Evolutionary conservation across 2,329 filamentous ascomycete species (phyloP).

Genomic region (Aspergillus sp.): DNA sequence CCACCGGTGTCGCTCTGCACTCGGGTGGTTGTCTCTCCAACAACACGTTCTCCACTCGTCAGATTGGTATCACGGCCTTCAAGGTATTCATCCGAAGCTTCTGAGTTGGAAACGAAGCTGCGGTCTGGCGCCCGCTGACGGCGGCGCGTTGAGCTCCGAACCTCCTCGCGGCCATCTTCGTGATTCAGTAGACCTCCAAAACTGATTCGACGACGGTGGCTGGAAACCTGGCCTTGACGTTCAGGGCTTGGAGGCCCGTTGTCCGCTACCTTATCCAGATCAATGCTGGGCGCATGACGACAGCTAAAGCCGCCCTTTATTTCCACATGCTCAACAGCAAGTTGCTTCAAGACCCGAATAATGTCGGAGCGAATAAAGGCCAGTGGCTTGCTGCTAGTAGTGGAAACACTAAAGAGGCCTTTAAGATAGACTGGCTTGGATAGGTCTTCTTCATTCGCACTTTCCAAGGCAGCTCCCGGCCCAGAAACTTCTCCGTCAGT

Average conservation of each 20-base stretch:
- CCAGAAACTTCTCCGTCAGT: slow-evolving; percentile 75
- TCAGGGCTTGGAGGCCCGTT: slow-evolving; percentile 58
- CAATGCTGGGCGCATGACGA: slow-evolving; percentile 84
- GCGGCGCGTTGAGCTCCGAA: slow-evolving; percentile 48
- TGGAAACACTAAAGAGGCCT: slow-evolving; percentile 94
- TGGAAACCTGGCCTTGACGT: slow-evolving; percentile 47
- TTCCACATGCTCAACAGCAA: slow-evolving; percentile 87
- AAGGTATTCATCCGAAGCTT: slow-evolving; percentile 76
- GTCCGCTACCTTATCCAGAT: slow-evolving; percentile 72
- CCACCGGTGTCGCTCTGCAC: slow-evolving; percentile 86
- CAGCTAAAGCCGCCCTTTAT: slow-evolving; percentile 94
- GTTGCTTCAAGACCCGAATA: slow-evolving; percentile 80
- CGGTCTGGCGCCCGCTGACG: slow-evolving; percentile 56
- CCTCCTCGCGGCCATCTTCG: slow-evolving; percentile 67
- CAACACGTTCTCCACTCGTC: slow-evolving; percentile 57
- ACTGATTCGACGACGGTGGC: slow-evolving; percentile 77
- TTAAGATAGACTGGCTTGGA: slow-evolving; percentile 91
- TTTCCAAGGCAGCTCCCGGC: slow-evolving; percentile 52
- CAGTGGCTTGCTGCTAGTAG: slow-evolving; percentile 88
- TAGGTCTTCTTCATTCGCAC: slow-evolving; percentile 64
- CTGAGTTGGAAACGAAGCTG: slow-evolving; percentile 81
- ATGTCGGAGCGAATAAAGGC: slow-evolving; percentile 84
- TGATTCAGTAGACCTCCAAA: slow-evolving; percentile 70
- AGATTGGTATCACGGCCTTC: slow-evolving; percentile 44
- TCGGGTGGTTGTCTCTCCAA: slow-evolving; percentile 87